phyloP scores from a whole-genome alignment of 2,329 filamentous ascomycete species.

The Trichoderma afroharzianum region DNA sequence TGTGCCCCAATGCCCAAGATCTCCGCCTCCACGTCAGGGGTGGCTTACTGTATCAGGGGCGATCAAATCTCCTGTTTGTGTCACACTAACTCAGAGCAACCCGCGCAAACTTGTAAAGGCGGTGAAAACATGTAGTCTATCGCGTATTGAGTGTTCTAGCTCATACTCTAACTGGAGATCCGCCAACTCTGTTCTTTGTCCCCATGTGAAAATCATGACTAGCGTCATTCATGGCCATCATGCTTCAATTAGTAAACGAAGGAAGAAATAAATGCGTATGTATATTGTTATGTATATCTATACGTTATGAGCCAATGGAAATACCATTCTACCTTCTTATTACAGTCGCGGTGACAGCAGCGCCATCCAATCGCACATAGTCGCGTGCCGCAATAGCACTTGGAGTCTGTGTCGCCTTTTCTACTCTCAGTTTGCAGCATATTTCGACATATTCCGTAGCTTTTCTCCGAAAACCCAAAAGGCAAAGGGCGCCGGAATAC shows the following conservation, averaged over 20 bases:
- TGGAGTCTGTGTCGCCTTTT: neutral
- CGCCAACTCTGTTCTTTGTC: neutral
- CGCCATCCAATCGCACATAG: neutral
- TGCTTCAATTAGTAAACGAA: neutral
- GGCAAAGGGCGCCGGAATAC: neutral
- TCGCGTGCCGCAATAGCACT: accelerated
- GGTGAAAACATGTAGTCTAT: neutral
- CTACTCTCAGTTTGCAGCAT: neutral
- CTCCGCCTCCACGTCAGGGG: no score
- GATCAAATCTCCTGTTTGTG: neutral
- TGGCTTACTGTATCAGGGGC: no score
- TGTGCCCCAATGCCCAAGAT: no score
- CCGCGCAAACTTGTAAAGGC: neutral
- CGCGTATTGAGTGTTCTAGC: neutral
- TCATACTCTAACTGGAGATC: neutral
- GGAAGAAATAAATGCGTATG: neutral
- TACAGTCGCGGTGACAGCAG: no score
- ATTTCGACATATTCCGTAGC: neutral
- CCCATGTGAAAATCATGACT: neutral
- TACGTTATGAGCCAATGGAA: no score
- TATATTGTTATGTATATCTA: no score
- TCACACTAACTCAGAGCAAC: neutral
- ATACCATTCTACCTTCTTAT: no score
- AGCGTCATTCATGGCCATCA: neutral
- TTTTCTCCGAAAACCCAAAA: neutral